phyloP scores from a whole-genome alignment of 352 stramenopile species.

The Phytophthora podocarpi region DNA sequence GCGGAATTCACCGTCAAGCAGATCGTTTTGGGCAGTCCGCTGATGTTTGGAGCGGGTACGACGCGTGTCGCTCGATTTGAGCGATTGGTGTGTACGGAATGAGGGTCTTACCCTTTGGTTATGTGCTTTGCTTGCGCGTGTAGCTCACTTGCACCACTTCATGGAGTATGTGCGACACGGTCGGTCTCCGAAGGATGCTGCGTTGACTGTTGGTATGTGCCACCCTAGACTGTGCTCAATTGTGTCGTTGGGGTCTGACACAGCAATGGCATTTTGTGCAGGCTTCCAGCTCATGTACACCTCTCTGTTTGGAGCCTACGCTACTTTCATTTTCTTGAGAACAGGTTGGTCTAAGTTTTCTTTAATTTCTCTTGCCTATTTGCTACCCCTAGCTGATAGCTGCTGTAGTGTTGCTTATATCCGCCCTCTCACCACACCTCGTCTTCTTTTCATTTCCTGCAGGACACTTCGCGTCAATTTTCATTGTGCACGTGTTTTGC shows the following conservation, averaged over 20 bases:
- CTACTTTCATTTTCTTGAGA: constrained; percentile 92
- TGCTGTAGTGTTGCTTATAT: not conserved
- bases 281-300: constrained; percentile 96
- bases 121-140: constrained; percentile 22
- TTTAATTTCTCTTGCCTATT: not conserved
- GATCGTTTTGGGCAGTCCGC: constrained; percentile 86
- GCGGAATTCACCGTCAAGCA: constrained; percentile 77
- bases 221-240: not conserved
- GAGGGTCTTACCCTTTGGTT: constrained; percentile 5
- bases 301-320: constrained; percentile 95
- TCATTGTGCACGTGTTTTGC: constrained; percentile 94
- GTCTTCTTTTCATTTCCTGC: constrained; percentile 5
- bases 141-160: constrained; percentile 88
- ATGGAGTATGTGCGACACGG: constrained; percentile 81
- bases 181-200: constrained; percentile 67
- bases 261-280: constrained; percentile 26
- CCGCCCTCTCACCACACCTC: not conserved
- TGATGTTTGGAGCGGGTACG: constrained; percentile 95
- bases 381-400: not conserved
- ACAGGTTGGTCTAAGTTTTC: constrained; percentile 54
- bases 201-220: constrained; percentile 75
- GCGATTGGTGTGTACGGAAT: not conserved
- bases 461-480: constrained; percentile 90
- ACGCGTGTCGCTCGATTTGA: constrained; percentile 25
- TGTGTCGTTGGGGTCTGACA: not conserved